Conservation (phyloP, 371 early-diverging fungal genomes). For the Rhizopus stolonifer region DNA sequence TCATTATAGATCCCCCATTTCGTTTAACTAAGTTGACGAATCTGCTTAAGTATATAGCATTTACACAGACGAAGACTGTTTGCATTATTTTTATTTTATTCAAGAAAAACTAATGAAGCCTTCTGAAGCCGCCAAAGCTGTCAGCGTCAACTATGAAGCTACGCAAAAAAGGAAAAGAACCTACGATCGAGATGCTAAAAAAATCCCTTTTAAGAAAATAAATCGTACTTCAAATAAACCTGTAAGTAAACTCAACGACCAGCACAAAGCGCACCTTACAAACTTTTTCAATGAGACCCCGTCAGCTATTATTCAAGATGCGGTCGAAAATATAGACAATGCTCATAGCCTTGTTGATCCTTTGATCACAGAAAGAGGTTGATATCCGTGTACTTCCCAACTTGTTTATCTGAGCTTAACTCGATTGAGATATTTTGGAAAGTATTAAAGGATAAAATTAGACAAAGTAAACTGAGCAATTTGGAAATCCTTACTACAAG, state of each 20-base stretch:
- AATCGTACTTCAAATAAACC: conserved; percentile 6
- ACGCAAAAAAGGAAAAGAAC: conserved; percentile 5
- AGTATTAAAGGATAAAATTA: too few relatives aligned
- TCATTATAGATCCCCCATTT: conserved; percentile 10
- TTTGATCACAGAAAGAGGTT: conserved; percentile 6
- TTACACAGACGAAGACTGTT: conserved; percentile 1
- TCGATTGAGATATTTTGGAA: conserved; percentile 5
- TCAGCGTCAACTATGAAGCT: conserved; percentile 7
- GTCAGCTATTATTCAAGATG: neutral
- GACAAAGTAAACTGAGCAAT: too few relatives aligned
- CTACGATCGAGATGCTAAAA: neutral
- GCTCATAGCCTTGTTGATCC: neutral
- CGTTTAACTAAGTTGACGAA: conserved; percentile 12
- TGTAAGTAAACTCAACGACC: conserved; percentile 8
- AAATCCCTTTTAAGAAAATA: too few relatives aligned
- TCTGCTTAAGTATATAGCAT: neutral
- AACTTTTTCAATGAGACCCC: too few relatives aligned
- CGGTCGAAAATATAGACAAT: neutral
- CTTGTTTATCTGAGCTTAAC: conserved; percentile 17
- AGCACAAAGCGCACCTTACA: too few relatives aligned
- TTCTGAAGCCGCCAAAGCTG: conserved; percentile 7
- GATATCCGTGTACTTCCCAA: conserved; percentile 11
- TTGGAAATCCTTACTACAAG: conserved; percentile 16
- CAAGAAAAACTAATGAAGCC: conserved; percentile 4
- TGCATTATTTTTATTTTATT: neutral